These are phyloP conservation scores for Phytophthora ohioensis DNA, from an alignment of 352 stramenopile genomes.

Conservation along the genomic window DNA sequence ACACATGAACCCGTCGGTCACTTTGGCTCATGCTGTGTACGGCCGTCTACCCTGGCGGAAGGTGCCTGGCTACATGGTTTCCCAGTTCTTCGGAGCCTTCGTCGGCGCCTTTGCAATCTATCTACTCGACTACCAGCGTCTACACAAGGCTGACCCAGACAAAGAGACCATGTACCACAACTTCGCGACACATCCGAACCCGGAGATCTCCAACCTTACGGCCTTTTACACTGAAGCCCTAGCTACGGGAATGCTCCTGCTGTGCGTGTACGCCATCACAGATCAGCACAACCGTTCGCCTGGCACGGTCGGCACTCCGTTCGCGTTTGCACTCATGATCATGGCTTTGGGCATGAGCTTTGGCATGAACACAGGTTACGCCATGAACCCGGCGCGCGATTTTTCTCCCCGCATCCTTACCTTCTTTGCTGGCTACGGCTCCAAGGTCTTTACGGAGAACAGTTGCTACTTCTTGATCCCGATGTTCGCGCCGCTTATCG, in stretches of 20 bases:
- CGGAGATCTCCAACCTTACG: conserved; percentile 49
- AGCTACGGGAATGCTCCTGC: conserved; percentile 61
- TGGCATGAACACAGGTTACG: conserved; percentile 54
- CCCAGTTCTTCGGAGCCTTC: conserved; percentile 58
- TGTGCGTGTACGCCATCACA: conserved; percentile 65
- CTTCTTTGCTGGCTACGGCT: conserved; percentile 59
- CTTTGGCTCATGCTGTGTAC: conserved; percentile 59
- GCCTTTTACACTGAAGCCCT: conserved; percentile 67
- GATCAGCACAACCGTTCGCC: conserved; percentile 60
- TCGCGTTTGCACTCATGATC: conserved; percentile 63
- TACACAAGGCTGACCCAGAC: conserved; percentile 55
- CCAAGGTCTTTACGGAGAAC: conserved; percentile 62
- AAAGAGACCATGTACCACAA: conserved; percentile 49
- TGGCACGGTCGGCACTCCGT: conserved; percentile 43
- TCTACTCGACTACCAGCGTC: conserved; percentile 57
- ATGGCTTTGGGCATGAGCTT: conserved; percentile 71
- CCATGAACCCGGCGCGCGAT: conserved; percentile 60
- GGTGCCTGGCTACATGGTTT: conserved; percentile 48
- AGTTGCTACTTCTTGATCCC: conserved; percentile 71
- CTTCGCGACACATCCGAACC: conserved; percentile 62
- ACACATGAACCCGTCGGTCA: conserved; percentile 73
- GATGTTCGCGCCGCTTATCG: conserved; percentile 59
- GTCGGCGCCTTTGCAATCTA: conserved; percentile 50
- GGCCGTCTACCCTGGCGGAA: conserved; percentile 56
- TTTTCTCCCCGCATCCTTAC: conserved; percentile 55